Conservation (phyloP, 805 yeast species). For the Kodamaea leandrae region DNA sequence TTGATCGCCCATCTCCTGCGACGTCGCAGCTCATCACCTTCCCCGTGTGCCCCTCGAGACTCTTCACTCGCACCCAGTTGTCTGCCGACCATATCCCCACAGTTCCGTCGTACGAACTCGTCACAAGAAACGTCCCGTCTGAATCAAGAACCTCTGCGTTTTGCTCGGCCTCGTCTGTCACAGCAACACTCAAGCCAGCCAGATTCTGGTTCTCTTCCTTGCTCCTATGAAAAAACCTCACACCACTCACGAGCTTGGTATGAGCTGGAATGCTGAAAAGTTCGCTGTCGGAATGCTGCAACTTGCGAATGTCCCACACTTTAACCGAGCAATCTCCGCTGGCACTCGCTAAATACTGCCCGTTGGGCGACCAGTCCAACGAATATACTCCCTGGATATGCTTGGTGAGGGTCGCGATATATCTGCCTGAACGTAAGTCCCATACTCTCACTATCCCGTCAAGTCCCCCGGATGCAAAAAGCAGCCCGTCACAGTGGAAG, state of each 20-base stretch:
- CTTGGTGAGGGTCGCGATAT: conserved; percentile 55
- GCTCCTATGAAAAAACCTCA: conserved; percentile 45
- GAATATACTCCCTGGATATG: conserved; percentile 73
- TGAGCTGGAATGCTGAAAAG: conserved; percentile 68
- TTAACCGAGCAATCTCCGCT: conserved; percentile 78
- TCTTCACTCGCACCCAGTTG: conserved; percentile 59
- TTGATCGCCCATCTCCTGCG: conserved; percentile 33
- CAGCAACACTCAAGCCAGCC: conserved; percentile 16
- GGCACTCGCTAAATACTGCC: conserved; percentile 75
- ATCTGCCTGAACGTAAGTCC: conserved; percentile 82
- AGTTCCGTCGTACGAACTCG: conserved; percentile 70
- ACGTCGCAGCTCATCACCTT: conserved; percentile 72
- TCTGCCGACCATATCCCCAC: conserved; percentile 63
- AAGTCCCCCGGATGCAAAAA: conserved; percentile 72
- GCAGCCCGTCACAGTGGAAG: conserved; percentile 75
- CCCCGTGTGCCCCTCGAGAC: conserved; percentile 57
- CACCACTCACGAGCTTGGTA: conserved; percentile 63
- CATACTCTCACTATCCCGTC: conserved; percentile 74
- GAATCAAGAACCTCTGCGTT: conserved; percentile 29
- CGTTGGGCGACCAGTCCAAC: conserved; percentile 73
- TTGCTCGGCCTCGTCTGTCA: conserved; percentile 28
- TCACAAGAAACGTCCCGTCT: conserved; percentile 49
- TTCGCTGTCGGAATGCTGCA: conserved; percentile 28
- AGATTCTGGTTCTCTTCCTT: conserved; percentile 8
- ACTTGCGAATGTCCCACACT: conserved; percentile 78